phyloP scores from a whole-genome alignment of 805 yeast genomes.

The Brettanomyces bruxellensis region DNA sequence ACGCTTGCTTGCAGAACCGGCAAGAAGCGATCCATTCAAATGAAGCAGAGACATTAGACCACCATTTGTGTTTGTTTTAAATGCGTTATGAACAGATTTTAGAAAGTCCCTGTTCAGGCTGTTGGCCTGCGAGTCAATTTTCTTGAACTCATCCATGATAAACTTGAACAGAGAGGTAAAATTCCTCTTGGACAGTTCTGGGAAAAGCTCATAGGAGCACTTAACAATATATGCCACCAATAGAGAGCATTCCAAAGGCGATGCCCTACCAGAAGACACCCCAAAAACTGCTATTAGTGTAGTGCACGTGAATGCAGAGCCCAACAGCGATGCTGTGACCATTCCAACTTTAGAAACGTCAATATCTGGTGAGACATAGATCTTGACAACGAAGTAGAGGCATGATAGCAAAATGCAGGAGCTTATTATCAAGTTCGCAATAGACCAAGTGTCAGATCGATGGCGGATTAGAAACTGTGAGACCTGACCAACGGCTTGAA shows the following conservation, averaged over 20 bases:
- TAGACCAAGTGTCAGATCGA: conserved; percentile 71
- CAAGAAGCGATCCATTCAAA: background rate
- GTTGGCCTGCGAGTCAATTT: conserved; percentile 25
- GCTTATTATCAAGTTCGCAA: conserved; percentile 59
- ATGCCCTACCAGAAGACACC: conserved; percentile 71
- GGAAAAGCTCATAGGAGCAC: conserved; percentile 87
- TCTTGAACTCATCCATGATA: conserved; percentile 27
- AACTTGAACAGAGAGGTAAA: conserved; percentile 25
- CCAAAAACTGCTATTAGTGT: conserved; percentile 73
- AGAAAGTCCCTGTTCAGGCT: conserved; percentile 12
- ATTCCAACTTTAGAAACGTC: conserved; percentile 53
- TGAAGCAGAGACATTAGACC: conserved; percentile 2
- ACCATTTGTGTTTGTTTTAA: background rate
- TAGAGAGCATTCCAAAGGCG: conserved; percentile 83
- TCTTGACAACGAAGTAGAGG: conserved; percentile 70
- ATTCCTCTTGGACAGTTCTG: conserved; percentile 58
- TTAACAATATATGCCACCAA: conserved; percentile 87
- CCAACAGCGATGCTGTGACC: conserved; percentile 73
- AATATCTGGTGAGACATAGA: conserved; percentile 63
- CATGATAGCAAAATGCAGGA: conserved; percentile 72
- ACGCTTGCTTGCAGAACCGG: background rate
- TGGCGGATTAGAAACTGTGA: conserved; percentile 55
- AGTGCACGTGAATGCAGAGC: conserved; percentile 74
- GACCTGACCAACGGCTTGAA: conserved; percentile 86
- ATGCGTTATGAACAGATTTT: background rate